A percentile compares a stretch with the other conserved stretches of the same genome.
Evolutionary conservation across 768 basidiomycete genomes (phyloP).

Genomic region (Boletus insuetus): DNA sequence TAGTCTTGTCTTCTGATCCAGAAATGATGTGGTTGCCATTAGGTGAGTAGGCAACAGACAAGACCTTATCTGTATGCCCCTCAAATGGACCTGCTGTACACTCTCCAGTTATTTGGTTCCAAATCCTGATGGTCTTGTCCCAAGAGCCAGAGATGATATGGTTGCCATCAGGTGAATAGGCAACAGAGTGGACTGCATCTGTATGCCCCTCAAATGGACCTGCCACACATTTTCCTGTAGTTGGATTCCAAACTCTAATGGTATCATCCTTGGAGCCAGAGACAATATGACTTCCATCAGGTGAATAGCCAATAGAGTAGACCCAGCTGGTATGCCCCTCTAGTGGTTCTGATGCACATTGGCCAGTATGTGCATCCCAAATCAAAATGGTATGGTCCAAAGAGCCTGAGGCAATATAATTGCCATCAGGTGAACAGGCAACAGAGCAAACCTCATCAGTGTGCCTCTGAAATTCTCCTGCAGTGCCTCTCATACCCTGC

Average conservation of each 20-base stretch:
- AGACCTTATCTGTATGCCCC: conserved; percentile 16
- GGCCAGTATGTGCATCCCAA: conserved; percentile 15
- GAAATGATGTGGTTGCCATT: conserved; percentile 16
- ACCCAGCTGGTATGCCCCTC: conserved; percentile 4
- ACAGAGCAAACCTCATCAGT: background rate
- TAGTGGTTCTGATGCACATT: background rate
- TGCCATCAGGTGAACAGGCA: conserved; percentile 20
- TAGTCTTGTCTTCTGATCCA: conserved; percentile 16
- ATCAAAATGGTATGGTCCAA: conserved; percentile 1
- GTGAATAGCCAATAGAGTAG: conserved; percentile 21
- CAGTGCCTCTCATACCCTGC: background rate
- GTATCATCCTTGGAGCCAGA: conserved; percentile 23
- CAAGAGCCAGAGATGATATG: conserved; percentile 24
- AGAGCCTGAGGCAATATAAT: conserved; percentile 4
- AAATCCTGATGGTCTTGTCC: conserved; percentile 25
- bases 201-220: conserved; percentile 20
- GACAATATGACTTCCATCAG: conserved; percentile 24
- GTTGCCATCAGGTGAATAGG: conserved; percentile 21
- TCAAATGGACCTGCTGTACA: conserved; percentile 19
- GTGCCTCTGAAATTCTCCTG: conserved; percentile 2
- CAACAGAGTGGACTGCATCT: conserved; percentile 15
- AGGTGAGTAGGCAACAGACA: conserved; percentile 18
- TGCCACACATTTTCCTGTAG: conserved; percentile 11
- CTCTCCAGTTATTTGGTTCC: conserved; percentile 15
- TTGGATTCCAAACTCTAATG: conserved; percentile 24